phyloP scores from a whole-genome alignment of 2,329 filamentous ascomycete genomes.

The Penicillium occitanis region DNA sequence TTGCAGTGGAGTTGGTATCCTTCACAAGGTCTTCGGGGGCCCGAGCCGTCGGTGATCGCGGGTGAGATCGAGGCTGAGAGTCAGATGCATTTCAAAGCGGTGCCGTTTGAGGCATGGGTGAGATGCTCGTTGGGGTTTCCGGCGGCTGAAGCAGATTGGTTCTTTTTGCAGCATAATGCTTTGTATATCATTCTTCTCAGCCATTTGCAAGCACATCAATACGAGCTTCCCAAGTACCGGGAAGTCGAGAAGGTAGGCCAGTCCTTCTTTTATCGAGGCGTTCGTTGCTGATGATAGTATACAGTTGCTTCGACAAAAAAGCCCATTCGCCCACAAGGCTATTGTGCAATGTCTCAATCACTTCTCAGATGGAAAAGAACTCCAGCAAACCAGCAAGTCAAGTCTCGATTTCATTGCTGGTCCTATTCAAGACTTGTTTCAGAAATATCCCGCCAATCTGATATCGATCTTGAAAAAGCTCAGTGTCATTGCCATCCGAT shows the following conservation, averaged over 20 bases:
- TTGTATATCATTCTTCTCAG: conserved; percentile 36
- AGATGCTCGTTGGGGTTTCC: conserved; percentile 41
- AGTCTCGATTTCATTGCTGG: conserved; percentile 40
- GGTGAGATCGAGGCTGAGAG: conserved; percentile 40
- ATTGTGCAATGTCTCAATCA: conserved; percentile 34
- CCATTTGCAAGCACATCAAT: conserved; percentile 34
- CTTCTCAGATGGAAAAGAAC: conserved; percentile 25
- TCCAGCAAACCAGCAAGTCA: conserved; percentile 20
- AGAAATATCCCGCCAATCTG: conserved; percentile 33
- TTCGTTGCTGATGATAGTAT: background rate
- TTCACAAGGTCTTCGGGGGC: conserved; percentile 24
- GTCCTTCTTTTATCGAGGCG: background rate
- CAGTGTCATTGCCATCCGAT: conserved; percentile 37
- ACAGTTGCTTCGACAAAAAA: conserved; percentile 37
- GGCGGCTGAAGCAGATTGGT: conserved; percentile 38
- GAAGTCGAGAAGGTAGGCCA: conserved; percentile 40
- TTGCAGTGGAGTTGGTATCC: conserved; percentile 42
- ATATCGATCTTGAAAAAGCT: conserved; percentile 38
- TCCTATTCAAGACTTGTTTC: conserved; percentile 41
- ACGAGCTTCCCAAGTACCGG: conserved; percentile 33
- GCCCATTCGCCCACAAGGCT: conserved; percentile 41
- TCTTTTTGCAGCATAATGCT: conserved; percentile 40
- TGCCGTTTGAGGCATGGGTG: conserved; percentile 43
- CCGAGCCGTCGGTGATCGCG: conserved; percentile 32
- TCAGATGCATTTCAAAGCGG: conserved; percentile 39